Base-by-base conservation (phyloP, 441 rosid species). In the Syzygium syzygioides region DNA sequence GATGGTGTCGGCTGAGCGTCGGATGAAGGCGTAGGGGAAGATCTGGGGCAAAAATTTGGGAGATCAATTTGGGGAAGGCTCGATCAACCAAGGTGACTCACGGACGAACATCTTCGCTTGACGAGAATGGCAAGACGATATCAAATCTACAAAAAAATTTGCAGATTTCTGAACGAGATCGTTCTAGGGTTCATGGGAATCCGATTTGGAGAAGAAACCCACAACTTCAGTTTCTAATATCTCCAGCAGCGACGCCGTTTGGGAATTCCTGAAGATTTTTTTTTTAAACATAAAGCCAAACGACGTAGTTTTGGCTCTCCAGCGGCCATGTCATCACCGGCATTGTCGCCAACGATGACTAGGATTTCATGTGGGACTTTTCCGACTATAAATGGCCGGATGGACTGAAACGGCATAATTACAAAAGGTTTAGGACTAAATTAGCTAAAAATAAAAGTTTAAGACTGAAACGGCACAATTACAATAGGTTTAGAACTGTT, bases 321-420 rank as follows among this genome's bases (percentile, higher is more conserved):
- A 0, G n/a, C 0, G 6, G 60, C 5, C 60, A 57, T 57, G 28
- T 25, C 60, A 26, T 8, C 0, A 14, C 14, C 10, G 8, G 14
- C 41, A 37, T 3, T 4, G 41, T 37, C 4, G 41, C 41, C 41
- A 4, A 4, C 4, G 41, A 37, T 26, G 64, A 59, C 64, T 0
- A 12, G 64, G 64, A 59, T 59, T 26, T 30, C 64, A 59, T 2
- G 0, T 59, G 12, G 64, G 64, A 59, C 15, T 59, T 59, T 59
- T 26, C 1, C 2, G 0, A 59, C 19, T 26, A 59, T 59, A 59
- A 59, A 26, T 59, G 30, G 64, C 0, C 5, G 0, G 2, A 59
- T 59, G 7, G 1, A 26, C 1, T 59, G 8, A 59, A 59, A 26
- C 12, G 0, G 0, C 30, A 26, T 0, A 59, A 59, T 59, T 26